Conservation (phyloP, 163 green algal genomes). For the Chlorella variabilis region DNA sequence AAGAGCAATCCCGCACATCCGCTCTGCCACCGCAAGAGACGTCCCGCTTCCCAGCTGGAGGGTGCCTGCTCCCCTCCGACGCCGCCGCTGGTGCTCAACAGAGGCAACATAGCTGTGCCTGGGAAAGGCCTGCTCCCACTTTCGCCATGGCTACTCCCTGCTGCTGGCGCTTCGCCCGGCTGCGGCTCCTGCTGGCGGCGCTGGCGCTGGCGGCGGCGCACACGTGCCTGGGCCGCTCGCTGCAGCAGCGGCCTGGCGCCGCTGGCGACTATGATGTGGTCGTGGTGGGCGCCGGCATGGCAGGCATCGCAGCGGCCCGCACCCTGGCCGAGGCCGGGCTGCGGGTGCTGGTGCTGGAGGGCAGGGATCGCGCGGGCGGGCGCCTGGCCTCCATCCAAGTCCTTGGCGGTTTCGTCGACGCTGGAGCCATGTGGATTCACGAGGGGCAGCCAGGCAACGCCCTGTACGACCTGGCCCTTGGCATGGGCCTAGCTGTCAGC, state of each 20-base stretch:
- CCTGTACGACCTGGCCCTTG: constrained; percentile 43
- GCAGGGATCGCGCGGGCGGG: constrained; percentile 39
- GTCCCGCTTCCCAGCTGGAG: too few species aligned
- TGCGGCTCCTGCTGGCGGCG: too few species aligned
- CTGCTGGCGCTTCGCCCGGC: too few species aligned
- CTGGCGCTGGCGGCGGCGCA: neutral
- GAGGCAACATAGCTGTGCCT: too few species aligned
- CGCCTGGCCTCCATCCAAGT: constrained; percentile 17
- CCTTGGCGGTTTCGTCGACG: constrained; percentile 22
- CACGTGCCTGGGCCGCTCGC: neutral
- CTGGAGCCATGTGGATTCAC: constrained; percentile 59
- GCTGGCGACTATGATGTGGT: neutral
- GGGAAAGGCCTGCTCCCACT: too few species aligned
- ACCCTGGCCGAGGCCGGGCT: constrained; percentile 30
- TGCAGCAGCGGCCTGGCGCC: neutral
- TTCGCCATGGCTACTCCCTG: too few species aligned
- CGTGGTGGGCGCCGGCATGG: constrained; percentile 16
- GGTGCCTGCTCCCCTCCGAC: too few species aligned
- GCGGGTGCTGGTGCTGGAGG: constrained; percentile 49
- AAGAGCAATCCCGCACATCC: too few species aligned
- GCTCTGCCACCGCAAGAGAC: too few species aligned
- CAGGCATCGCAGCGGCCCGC: constrained; percentile 42
- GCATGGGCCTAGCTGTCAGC: constrained; percentile 5
- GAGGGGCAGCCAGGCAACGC: constrained; percentile 38
- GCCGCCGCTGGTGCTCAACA: too few species aligned